Conservation (phyloP, 164 flowering plant species). For the Brasenia schreberi region DNA sequence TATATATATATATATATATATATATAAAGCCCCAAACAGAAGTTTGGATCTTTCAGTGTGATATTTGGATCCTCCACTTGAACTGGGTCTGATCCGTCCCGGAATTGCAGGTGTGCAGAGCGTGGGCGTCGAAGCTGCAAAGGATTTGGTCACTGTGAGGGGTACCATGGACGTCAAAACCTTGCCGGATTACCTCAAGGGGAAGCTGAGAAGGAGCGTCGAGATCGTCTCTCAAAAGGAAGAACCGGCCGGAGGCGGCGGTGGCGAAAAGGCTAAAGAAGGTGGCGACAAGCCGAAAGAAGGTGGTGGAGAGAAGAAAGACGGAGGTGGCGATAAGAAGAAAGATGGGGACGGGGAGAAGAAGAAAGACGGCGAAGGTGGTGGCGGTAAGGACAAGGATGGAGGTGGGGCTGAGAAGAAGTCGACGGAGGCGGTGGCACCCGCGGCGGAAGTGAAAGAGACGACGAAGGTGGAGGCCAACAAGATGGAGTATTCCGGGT, state of each 20-base stretch:
- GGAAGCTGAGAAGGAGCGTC: constrained; percentile 43
- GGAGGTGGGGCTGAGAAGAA: neutral
- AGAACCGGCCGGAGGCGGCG: constrained; percentile 6
- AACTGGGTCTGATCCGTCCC: neutral
- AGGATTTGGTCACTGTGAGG: constrained; percentile 57
- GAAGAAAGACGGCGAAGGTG: constrained; percentile 4
- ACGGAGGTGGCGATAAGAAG: constrained; percentile 8
- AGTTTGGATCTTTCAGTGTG: neutral
- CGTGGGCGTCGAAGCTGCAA: constrained; percentile 31
- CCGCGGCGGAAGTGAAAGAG: neutral
- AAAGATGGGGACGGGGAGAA: constrained; percentile 9
- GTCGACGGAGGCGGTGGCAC: neutral
- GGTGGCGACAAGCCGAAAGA: constrained; percentile 6
- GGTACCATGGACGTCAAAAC: constrained; percentile 62
- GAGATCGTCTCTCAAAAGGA: constrained; percentile 54
- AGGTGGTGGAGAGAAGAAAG: constrained; percentile 4
- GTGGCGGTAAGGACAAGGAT: neutral
- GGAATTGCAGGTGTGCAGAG: constrained; percentile 42
- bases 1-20: neutral
- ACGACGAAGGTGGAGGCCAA: constrained; percentile 9
- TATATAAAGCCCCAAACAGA: neutral
- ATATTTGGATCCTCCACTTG: neutral
- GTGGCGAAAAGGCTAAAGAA: constrained; percentile 3
- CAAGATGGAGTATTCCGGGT: constrained; percentile 10
- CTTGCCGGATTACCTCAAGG: constrained; percentile 29